A percentile compares a stretch with the other conserved stretches of the same genome.
Conservation (phyloP, 2,329 filamentous ascomycete genomes). For the Drechslerella coelobrocha region DNA sequence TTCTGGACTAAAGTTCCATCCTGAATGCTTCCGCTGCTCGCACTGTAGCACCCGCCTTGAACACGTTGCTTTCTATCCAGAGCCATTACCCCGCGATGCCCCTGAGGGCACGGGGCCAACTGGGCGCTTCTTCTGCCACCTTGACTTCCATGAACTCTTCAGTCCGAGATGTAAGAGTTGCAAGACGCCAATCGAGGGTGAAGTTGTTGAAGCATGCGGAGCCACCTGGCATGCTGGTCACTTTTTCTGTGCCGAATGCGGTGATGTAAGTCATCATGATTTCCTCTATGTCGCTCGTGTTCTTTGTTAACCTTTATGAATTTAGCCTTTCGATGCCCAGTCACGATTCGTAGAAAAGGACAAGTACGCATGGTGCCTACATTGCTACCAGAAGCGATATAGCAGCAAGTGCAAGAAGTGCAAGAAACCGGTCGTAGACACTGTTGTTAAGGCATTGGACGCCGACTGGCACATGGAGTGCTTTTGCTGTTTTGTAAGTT, state of each 20-base stretch:
- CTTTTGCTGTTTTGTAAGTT: conserved; percentile 74
- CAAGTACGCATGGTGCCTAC: conserved; percentile 94
- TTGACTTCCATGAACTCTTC: conserved; percentile 97
- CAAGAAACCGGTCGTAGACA: conserved; percentile 80
- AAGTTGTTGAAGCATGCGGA: conserved; percentile 91
- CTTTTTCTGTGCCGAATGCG: conserved; percentile 99
- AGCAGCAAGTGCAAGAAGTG: conserved; percentile 89
- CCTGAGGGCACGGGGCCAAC: conserved; percentile 59
- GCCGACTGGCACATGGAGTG: conserved; percentile 93
- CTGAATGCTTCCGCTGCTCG: conserved; percentile 89
- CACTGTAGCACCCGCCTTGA: conserved; percentile 87
- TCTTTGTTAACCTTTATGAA: conserved; percentile 20
- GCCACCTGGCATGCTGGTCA: conserved; percentile 97
- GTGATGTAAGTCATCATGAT: conserved; percentile 66
- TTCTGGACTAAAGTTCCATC: conserved; percentile 83
- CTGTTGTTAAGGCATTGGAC: conserved; percentile 86
- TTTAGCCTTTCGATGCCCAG: conserved; percentile 53
- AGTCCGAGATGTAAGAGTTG: conserved; percentile 94
- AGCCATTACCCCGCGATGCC: conserved; percentile 64
- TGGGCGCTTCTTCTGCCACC: conserved; percentile 93
- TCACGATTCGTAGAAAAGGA: conserved; percentile 94
- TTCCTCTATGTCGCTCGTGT: not conserved
- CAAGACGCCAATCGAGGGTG: conserved; percentile 93
- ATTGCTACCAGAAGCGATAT: conserved; percentile 89
- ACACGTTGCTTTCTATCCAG: conserved; percentile 93